Conservation (phyloP, 495 filamentous ascomycete genomes). For the Penicillium goetzii region DNA sequence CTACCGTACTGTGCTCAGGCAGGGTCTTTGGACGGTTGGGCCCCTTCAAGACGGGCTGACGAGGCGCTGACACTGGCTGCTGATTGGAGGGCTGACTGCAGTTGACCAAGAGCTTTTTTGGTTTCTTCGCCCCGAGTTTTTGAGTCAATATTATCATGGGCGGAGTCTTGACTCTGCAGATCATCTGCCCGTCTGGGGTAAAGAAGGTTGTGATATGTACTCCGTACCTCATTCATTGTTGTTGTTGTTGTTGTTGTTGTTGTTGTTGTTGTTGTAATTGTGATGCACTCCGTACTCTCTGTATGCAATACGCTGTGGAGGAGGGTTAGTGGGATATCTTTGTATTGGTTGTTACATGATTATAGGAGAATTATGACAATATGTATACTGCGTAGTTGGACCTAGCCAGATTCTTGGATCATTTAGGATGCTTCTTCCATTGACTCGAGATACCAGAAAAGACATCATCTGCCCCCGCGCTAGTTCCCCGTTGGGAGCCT, state of each 20-base stretch:
- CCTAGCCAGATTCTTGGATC: too few species aligned
- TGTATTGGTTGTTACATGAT: too few species aligned
- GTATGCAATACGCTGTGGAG: not conserved
- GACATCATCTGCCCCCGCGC: not conserved
- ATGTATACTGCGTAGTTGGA: too few species aligned
- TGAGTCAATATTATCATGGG: not conserved
- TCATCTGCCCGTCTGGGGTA: not conserved
- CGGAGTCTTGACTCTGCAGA: not conserved
- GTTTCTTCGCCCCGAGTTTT: not conserved
- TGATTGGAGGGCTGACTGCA: not conserved
- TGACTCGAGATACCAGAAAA: too few species aligned
- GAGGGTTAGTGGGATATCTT: not conserved
- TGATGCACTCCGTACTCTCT: too few species aligned
- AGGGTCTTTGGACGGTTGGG: not conserved
- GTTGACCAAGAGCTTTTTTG: conserved; percentile 1
- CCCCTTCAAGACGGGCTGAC: conserved; percentile 1
- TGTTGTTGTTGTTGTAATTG: not conserved
- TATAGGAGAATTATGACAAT: too few species aligned
- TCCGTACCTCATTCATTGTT: not conserved
- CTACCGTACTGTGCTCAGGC: too few species aligned
- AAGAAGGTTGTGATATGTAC: not conserved
- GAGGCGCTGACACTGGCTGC: not conserved
- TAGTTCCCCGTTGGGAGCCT: not conserved
- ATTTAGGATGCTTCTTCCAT: too few species aligned
- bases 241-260: not conserved